Percentiles rank a stretch among this genome's conserved stretches.
Evolutionary conservation across 2,329 filamentous ascomycete genomes (phyloP).

Genomic region (Ophiocordyceps camponoti-rufipedis): DNA sequence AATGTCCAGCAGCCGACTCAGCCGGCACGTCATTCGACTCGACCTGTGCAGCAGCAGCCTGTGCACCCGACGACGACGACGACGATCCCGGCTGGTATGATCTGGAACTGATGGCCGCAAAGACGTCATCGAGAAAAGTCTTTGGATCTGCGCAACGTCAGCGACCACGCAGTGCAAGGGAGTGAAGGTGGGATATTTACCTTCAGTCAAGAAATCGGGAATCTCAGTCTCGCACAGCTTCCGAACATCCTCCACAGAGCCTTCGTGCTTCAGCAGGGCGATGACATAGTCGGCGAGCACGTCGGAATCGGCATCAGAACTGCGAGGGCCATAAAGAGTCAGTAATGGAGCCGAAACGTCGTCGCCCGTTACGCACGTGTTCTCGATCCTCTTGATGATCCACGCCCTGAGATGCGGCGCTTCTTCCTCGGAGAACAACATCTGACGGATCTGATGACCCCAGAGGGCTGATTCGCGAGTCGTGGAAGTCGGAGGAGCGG

Average conservation of each 20-base stretch:
- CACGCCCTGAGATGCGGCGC: slow-evolving; percentile 50
- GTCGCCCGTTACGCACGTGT: slow-evolving; percentile 34
- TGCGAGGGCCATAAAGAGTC: slow-evolving; percentile 12
- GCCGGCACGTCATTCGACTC: neutral
- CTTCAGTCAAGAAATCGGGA: slow-evolving; percentile 56
- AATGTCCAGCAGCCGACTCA: neutral
- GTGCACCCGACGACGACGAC: neutral
- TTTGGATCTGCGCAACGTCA: slow-evolving; percentile 12
- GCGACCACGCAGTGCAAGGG: slow-evolving; percentile 9
- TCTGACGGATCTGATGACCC: slow-evolving; percentile 9
- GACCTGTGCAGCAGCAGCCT: neutral
- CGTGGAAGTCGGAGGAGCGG: too few species aligned
- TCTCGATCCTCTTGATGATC: slow-evolving; percentile 61
- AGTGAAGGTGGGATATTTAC: slow-evolving; percentile 11
- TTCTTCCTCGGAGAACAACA: slow-evolving; percentile 47
- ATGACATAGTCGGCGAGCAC: slow-evolving; percentile 76
- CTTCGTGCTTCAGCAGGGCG: slow-evolving; percentile 55
- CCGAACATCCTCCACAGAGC: slow-evolving; percentile 43
- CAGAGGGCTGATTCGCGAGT: too few species aligned
- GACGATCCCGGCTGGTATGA: slow-evolving; percentile 34
- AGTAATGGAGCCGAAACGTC: neutral
- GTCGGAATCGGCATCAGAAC: slow-evolving; percentile 63
- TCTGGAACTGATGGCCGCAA: slow-evolving; percentile 44
- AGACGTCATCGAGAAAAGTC: slow-evolving; percentile 52
- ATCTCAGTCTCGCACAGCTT: slow-evolving; percentile 54